phyloP scores from a whole-genome alignment of 2,329 filamentous ascomycete genomes.

The Cordyceps javanica region DNA sequence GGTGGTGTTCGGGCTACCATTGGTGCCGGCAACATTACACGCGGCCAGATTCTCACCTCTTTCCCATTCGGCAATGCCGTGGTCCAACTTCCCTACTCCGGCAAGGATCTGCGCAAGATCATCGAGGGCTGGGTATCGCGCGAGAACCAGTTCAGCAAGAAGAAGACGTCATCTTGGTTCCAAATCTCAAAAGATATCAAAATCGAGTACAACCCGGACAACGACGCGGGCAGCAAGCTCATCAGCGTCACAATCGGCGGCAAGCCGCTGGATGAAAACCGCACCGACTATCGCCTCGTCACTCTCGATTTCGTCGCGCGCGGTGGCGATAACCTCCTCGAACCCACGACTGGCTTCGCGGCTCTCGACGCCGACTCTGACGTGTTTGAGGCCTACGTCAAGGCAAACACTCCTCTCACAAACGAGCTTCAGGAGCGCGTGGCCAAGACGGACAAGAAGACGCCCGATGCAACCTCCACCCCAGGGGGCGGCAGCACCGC shows the following conservation, averaged over 20 bases:
- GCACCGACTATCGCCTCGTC: slow-evolving; percentile 47
- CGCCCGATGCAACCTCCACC: background rate
- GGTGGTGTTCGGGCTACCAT: slow-evolving; percentile 60
- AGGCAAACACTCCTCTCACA: slow-evolving; percentile 41
- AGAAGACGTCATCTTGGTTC: slow-evolving; percentile 50
- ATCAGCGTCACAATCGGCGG: slow-evolving; percentile 46
- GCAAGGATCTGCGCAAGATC: slow-evolving; percentile 46
- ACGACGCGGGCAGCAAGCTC: slow-evolving; percentile 42
- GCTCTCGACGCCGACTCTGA: slow-evolving; percentile 48
- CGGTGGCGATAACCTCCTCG: slow-evolving; percentile 57
- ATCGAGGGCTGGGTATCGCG: slow-evolving; percentile 53
- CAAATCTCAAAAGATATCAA: slow-evolving; percentile 53
- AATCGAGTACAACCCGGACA: slow-evolving; percentile 50
- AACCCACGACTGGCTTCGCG: slow-evolving; percentile 30
- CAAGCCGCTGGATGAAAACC: slow-evolving; percentile 37
- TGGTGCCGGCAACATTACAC: slow-evolving; percentile 53
- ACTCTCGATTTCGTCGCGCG: slow-evolving; percentile 58
- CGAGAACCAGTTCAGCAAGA: slow-evolving; percentile 48
- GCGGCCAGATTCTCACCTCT: slow-evolving; percentile 55
- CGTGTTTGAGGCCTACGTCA: slow-evolving; percentile 46
- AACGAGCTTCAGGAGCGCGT: slow-evolving; percentile 40
- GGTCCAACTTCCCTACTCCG: slow-evolving; percentile 49
- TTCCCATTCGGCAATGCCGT: slow-evolving; percentile 63
- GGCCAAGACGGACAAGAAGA: slow-evolving; percentile 16
- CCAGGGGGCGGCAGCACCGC: background rate